Evolutionary conservation across 2,329 filamentous ascomycete genomes (phyloP), one percentile per base, ranked within the genome.

Genomic region (Moelleriella libera): DNA sequence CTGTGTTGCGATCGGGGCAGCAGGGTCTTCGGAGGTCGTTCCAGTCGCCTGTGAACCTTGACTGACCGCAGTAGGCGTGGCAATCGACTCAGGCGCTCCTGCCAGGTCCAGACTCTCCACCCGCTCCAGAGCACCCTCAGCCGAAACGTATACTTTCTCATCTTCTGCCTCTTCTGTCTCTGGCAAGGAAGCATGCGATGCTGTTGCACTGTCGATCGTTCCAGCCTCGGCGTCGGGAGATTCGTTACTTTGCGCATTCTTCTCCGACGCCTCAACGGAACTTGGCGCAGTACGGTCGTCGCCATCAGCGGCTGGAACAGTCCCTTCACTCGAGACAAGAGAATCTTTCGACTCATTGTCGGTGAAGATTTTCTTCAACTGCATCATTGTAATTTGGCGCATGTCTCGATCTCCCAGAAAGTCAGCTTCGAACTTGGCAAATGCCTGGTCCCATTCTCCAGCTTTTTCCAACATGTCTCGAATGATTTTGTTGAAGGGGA

Each of bases 331-430:
- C 6, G 83, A 79, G 5, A 74, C 72, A 12, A 89, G 68, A 1
- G 85, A 85, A 49, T 87, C 82, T 50, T 85, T 83, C 3, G 87
- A 88, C 52, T 89, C 87, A 56, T 88, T 84, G 61, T 97, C 89
- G 6, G 90, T 79, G 60, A 98, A 98, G 62, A 98, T 86, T 62
- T 94, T 95, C 61, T 86, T 90, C 49, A 98, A 71, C 60, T 98
- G 94, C 51, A 96, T 75, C 49, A 90, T 88, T 10, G 92, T 94
- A 51, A 98, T 70, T 57, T 92, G 82, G 52, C 88, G 79, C 58
- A 98, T 94, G 66, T 98, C 92, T 59, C 94, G 97, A 63, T 98
- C 94, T 0, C 90, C 90, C 57, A 98, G 83, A 66, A 90, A 98
- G 56, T 94, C 85, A 42, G 82, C 79, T 61, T 98, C 94, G 50